phyloP scores from a whole-genome alignment of 2,329 filamentous ascomycete species.

The Phoma sp. region DNA sequence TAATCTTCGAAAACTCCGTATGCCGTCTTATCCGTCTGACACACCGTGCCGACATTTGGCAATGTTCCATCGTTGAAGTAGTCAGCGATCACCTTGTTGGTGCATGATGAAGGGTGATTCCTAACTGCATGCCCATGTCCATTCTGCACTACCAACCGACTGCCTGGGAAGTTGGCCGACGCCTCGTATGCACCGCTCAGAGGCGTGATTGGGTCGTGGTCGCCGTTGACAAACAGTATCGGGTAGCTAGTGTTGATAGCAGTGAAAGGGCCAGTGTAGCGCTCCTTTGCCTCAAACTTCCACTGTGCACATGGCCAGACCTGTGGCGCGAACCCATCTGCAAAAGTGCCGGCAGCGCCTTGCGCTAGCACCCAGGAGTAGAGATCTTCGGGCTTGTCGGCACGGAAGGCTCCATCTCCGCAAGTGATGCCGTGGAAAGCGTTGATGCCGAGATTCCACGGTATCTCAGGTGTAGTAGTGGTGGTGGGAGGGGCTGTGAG shows the following conservation, averaged over 20 bases:
- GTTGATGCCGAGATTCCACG: conserved; percentile 17
- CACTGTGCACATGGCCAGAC: conserved; percentile 26
- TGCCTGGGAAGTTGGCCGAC: conserved; percentile 20
- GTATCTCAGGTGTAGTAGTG: conserved; percentile 12
- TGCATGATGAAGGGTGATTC: conserved; percentile 19
- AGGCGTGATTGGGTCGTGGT: conserved; percentile 27
- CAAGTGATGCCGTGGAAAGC: conserved; percentile 24
- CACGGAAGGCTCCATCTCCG: conserved; percentile 20
- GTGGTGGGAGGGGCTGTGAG: background rate
- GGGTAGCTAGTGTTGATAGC: conserved; percentile 25
- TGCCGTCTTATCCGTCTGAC: conserved; percentile 19
- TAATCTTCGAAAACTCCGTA: conserved; percentile 11
- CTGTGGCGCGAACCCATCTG: conserved; percentile 17
- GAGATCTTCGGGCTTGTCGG: conserved; percentile 19
- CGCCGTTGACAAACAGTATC: conserved; percentile 23
- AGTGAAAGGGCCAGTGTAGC: conserved; percentile 18
- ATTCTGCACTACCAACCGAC: conserved; percentile 22
- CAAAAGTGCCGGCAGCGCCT: conserved; percentile 17
- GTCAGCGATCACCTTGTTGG: conserved; percentile 13
- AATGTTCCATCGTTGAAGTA: conserved; percentile 26
- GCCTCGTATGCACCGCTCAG: conserved; percentile 25
- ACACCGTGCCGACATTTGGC: conserved; percentile 20
- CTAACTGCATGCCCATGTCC: conserved; percentile 20
- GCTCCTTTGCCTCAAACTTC: conserved; percentile 26
- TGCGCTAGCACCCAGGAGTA: conserved; percentile 19